phyloP scores from a whole-genome alignment of 2,329 filamentous ascomycete species.

The Phyllosticta citrichinensis region DNA sequence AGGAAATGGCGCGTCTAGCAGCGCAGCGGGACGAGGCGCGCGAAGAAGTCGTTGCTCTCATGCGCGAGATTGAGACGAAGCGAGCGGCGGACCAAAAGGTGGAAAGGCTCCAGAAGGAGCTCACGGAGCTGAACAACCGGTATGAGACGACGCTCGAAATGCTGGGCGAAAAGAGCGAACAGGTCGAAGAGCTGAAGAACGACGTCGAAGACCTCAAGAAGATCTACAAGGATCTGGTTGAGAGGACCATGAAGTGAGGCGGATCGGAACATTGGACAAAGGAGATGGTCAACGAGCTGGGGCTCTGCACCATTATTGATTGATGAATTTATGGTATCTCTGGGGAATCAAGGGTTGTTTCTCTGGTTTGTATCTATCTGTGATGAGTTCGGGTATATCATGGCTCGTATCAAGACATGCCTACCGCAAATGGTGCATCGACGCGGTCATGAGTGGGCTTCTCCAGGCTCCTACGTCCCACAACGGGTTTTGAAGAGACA shows the following conservation, averaged over 20 bases:
- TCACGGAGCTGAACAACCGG: slow-evolving; percentile 59
- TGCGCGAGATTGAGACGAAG: slow-evolving; percentile 74
- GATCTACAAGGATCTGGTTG: slow-evolving; percentile 89
- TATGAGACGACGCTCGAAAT: slow-evolving; percentile 91
- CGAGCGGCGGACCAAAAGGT: slow-evolving; percentile 51
- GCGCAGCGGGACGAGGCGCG: slow-evolving; percentile 86
- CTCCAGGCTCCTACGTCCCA: neutral
- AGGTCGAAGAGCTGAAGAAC: slow-evolving; percentile 78
- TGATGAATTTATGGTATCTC: neutral
- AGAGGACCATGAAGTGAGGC: slow-evolving; percentile 61
- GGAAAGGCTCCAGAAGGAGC: slow-evolving; percentile 54
- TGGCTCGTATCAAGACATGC: neutral
- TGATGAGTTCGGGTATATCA: neutral
- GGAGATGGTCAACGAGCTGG: neutral
- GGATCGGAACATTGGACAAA: neutral
- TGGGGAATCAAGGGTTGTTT: neutral
- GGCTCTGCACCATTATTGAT: neutral
- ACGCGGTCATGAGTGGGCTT: neutral
- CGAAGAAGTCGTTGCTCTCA: slow-evolving; percentile 79
- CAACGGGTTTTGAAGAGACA: neutral
- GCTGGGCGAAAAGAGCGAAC: slow-evolving; percentile 93
- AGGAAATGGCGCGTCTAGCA: slow-evolving; percentile 71
- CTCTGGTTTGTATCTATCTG: neutral
- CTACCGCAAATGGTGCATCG: neutral
- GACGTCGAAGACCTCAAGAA: slow-evolving; percentile 91